A percentile compares a stretch with the other conserved stretches of the same genome.
These are phyloP conservation scores for Penicillium sp. DNA, from an alignment of 2,329 filamentous ascomycete genomes.

Conservation along the genomic window DNA sequence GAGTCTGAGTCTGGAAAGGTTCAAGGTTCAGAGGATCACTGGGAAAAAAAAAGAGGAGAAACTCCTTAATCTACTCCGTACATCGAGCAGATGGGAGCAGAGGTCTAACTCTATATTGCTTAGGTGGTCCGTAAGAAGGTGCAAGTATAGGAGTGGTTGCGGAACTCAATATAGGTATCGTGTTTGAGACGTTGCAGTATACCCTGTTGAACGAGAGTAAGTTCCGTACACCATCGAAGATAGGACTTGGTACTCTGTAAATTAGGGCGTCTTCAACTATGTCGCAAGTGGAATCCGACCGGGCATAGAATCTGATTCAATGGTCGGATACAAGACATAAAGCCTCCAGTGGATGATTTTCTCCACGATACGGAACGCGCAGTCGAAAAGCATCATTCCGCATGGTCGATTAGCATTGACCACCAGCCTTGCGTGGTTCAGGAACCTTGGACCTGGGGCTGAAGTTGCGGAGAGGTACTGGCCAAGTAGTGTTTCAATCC, in stretches of 20 bases:
- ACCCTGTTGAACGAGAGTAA: neutral
- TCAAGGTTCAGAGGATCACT: neutral
- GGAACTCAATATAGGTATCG: no score
- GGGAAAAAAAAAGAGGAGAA: neutral
- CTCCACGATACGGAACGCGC: neutral
- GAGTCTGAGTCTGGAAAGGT: neutral
- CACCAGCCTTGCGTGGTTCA: slow-evolving; percentile 11
- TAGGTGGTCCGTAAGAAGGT: neutral
- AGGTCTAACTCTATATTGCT: neutral
- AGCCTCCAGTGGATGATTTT: neutral
- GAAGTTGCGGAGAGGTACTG: neutral
- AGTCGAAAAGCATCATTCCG: neutral
- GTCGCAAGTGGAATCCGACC: neutral
- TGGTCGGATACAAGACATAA: neutral
- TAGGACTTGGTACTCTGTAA: no score
- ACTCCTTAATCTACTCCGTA: slow-evolving; percentile 7
- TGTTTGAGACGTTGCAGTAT: neutral
- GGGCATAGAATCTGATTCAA: neutral
- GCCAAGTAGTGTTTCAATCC: neutral
- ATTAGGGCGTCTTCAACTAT: neutral
- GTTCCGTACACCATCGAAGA: neutral
- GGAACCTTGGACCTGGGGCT: slow-evolving; percentile 10
- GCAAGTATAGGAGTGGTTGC: neutral
- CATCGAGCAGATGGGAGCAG: neutral
- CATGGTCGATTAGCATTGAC: neutral